A percentile compares a stretch with the other conserved stretches of the same genome.
Conservation (phyloP, 139 green algal species). For the Spirogloea muscicola region DNA sequence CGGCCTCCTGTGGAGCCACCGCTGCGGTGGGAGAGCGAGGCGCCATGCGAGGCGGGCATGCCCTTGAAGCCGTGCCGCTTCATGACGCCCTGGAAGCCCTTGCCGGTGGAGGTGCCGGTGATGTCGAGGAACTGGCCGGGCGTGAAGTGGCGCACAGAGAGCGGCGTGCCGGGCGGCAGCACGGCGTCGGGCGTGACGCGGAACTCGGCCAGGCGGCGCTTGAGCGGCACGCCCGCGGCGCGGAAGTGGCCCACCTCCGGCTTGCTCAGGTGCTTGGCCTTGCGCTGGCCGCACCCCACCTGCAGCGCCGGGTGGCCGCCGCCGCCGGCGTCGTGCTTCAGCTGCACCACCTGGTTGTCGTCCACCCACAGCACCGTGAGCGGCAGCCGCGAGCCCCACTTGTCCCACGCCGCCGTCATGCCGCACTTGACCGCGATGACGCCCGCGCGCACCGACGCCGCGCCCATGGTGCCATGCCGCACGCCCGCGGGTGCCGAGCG, state of each 20-base stretch:
- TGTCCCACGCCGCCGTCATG: conserved; percentile 96
- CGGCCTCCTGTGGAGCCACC: conserved; percentile 37
- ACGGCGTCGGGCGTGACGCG: conserved; percentile 75
- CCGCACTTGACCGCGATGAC: conserved; percentile 88
- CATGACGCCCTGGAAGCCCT: conserved; percentile 96
- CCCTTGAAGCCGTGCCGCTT: conserved; percentile 86
- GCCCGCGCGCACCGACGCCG: conserved; percentile 63
- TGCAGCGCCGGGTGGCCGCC: too few species aligned
- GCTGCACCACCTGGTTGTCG: conserved; percentile 85
- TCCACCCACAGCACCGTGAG: conserved; percentile 97
- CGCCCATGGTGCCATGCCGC: too few species aligned
- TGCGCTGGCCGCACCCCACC: conserved; percentile 70
- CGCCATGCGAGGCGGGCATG: conserved; percentile 89
- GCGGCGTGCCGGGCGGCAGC: conserved; percentile 70
- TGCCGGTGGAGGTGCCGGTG: conserved; percentile 81
- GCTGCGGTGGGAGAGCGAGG: conserved; percentile 72
- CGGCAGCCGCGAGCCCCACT: conserved; percentile 74
- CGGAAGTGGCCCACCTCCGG: conserved; percentile 54
- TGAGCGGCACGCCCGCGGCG: conserved; percentile 59
- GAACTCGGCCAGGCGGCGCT: conserved; percentile 82
- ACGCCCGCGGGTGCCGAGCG: too few species aligned
- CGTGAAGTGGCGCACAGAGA: conserved; percentile 81
- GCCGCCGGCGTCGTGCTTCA: conserved; percentile 65
- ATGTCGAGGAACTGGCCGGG: conserved; percentile 92
- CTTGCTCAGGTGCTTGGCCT: conserved; percentile 65